A percentile compares a stretch with the other conserved stretches of the same genome.
Conservation (phyloP, 768 basidiomycete species). For the Tricholoma flavovirens region DNA sequence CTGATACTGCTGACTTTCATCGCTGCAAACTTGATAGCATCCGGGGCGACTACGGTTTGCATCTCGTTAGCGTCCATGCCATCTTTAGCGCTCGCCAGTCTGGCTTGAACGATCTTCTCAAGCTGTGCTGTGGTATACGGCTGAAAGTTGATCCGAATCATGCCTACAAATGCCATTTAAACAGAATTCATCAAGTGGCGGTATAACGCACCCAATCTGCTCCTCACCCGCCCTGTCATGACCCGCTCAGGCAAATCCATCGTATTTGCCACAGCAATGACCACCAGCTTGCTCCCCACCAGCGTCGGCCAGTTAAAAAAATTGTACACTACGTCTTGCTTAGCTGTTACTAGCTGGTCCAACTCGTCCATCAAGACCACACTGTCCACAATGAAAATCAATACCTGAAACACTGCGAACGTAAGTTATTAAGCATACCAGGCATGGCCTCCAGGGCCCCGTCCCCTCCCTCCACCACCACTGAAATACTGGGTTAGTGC, state of each 20-base stretch:
- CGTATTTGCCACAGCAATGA: constrained; percentile 96
- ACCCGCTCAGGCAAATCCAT: constrained; percentile 96
- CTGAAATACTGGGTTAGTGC: constrained; percentile 76
- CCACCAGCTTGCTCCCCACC: constrained; percentile 80
- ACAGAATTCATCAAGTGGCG: not conserved
- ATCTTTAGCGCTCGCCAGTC: constrained; percentile 56
- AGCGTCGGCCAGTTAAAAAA: constrained; percentile 99
- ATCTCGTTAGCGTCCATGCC: constrained; percentile 43
- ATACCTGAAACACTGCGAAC: not conserved
- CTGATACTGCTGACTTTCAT: constrained; percentile 69
- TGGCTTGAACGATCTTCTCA: constrained; percentile 79
- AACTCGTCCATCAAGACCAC: constrained; percentile 98
- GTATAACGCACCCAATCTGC: constrained; percentile 67
- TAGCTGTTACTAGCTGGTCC: constrained; percentile 91
- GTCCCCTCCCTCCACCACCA: constrained; percentile 38
- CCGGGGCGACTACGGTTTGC: constrained; percentile 49
- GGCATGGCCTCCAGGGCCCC: constrained; percentile 80
- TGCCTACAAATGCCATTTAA: constrained; percentile 43
- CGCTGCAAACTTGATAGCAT: constrained; percentile 82
- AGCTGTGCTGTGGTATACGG: constrained; percentile 80
- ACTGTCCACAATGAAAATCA: constrained; percentile 34
- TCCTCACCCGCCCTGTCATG: constrained; percentile 87
- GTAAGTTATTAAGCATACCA: constrained; percentile 52
- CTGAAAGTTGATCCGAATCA: constrained; percentile 88
- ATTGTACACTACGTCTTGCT: constrained; percentile 98